Conservation (phyloP, 768 basidiomycete genomes). For the Coprinopsis cinerea region DNA sequence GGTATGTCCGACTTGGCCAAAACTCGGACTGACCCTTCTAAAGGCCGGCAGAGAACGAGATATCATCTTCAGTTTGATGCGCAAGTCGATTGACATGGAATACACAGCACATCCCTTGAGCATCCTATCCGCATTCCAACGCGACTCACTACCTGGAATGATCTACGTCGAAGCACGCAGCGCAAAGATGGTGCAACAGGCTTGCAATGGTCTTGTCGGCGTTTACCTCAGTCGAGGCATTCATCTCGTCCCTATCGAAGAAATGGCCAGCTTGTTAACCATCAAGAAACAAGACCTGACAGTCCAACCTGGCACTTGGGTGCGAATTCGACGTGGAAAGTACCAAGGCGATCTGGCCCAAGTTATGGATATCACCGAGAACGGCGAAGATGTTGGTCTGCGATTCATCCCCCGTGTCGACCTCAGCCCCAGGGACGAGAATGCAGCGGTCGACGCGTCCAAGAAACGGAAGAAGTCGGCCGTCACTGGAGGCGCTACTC, state of each 20-base stretch:
- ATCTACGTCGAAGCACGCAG: slow-evolving; percentile 94
- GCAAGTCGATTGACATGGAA: slow-evolving; percentile 84
- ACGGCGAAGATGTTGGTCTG: slow-evolving; percentile 87
- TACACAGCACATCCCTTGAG: slow-evolving; percentile 70
- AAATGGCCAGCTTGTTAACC: slow-evolving; percentile 94
- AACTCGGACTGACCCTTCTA: background rate
- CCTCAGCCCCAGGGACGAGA: slow-evolving; percentile 83
- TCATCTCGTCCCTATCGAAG: slow-evolving; percentile 87
- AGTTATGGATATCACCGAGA: slow-evolving; percentile 90
- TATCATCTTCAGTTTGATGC: slow-evolving; percentile 90
- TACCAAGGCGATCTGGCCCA: slow-evolving; percentile 95
- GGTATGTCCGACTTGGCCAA: background rate
- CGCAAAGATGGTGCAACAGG: slow-evolving; percentile 77
- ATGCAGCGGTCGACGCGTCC: slow-evolving; percentile 40
- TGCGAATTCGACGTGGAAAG: slow-evolving; percentile 89
- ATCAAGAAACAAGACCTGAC: slow-evolving; percentile 93
- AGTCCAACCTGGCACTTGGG: slow-evolving; percentile 86
- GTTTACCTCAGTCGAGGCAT: slow-evolving; percentile 82
- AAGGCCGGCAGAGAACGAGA: slow-evolving; percentile 91
- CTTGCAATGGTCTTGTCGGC: slow-evolving; percentile 87
- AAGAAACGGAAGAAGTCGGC: slow-evolving; percentile 75
- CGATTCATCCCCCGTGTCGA: slow-evolving; percentile 98
- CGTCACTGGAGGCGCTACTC: slow-evolving; percentile 47
- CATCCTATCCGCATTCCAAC: slow-evolving; percentile 93
- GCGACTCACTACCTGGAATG: slow-evolving; percentile 92